phyloP scores from a whole-genome alignment of 805 yeast genomes.

The Ogataea angusta region DNA sequence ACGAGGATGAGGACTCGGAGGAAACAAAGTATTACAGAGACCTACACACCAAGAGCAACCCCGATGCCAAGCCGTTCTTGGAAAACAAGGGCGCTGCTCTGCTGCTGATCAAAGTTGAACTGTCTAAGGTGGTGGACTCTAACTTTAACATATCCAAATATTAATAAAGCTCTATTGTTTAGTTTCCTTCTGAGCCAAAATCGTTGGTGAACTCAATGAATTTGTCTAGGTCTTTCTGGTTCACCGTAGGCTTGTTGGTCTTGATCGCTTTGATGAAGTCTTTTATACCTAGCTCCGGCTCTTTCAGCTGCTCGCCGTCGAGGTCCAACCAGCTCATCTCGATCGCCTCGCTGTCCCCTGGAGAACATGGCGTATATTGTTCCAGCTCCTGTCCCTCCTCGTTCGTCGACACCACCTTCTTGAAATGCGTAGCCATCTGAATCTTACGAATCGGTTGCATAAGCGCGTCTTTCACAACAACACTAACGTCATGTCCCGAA shows the following conservation, averaged over 20 bases:
- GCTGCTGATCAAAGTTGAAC: slow-evolving; percentile 58
- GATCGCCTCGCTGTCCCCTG: slow-evolving; percentile 83
- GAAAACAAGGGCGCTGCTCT: slow-evolving; percentile 62
- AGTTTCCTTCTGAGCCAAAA: slow-evolving; percentile 97
- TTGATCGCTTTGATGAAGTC: slow-evolving; percentile 93
- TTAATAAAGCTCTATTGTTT: slow-evolving; percentile 8
- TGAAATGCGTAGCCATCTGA: slow-evolving; percentile 94
- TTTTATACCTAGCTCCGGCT: slow-evolving; percentile 84
- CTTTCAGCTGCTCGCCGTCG: slow-evolving; percentile 81
- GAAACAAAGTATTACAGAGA: slow-evolving; percentile 60
- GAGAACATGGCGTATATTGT: slow-evolving; percentile 88
- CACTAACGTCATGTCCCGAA: slow-evolving; percentile 96
- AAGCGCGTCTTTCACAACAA: slow-evolving; percentile 92
- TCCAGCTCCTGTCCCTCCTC: slow-evolving; percentile 34
- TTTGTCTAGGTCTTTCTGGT: slow-evolving; percentile 72
- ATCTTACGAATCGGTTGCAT: slow-evolving; percentile 98
- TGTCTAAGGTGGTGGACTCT: slow-evolving; percentile 77
- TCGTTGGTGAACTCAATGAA: slow-evolving; percentile 89
- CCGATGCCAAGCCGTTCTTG: slow-evolving; percentile 69
- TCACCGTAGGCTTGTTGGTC: slow-evolving; percentile 92
- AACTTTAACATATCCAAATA: slow-evolving; percentile 52
- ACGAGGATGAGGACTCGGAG: slow-evolving; percentile 35
- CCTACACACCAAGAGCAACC: slow-evolving; percentile 57
- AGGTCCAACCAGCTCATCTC: slow-evolving; percentile 95
- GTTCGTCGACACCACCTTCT: slow-evolving; percentile 46